Evolutionary conservation across 805 yeast species (phyloP), one percentile per base, ranked within the genome.

Genomic region (Cephaloascus fragrans): DNA sequence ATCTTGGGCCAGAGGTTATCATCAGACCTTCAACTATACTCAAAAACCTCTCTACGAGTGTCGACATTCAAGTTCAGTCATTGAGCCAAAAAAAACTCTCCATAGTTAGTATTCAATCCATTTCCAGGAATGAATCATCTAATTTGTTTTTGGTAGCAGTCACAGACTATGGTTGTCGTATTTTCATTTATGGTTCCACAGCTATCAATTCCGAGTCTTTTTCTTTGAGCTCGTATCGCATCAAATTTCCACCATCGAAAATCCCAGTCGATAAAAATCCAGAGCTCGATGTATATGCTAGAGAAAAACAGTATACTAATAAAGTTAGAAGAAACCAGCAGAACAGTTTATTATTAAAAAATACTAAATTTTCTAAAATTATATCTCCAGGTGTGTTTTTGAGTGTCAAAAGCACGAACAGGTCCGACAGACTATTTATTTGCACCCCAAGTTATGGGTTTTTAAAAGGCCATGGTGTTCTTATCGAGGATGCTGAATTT

Each of bases 321-420:
- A 67, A 61, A 45, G 49, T 65, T 43, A 58, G 63, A 15, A 50
- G 61, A 12, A 58, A 57, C 43, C 72, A 67, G 43, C 70, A 65
- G 42, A 62, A 59, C 41, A 31, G 33, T 16, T 57, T 69, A 2
- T 53, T 87, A 36, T 62, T 80, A 41, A 73, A 71, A 42, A 73
- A 81, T 35, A 69, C 83, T 19, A 64, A 72, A 32, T 64, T 77
- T 9, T 69, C 83, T 19, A 69, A 74, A 26, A 65, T 89, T 10
- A 66, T 86, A 23, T 77, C 94, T 17, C 96, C 96, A 1, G 95
- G 95, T n/a, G 79, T 87, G 3, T 89, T 79, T 50, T 69, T 89
- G 43, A 81, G 85, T 32, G 83, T 81, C 10, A 64, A 64, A 40
- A 71, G 74, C 38, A 63, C 68, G 3, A 44, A 45, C 31, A 32